These are phyloP conservation scores for Fusarium sublunatum DNA, from an alignment of 2,329 filamentous ascomycete genomes.

Conservation along the genomic window DNA sequence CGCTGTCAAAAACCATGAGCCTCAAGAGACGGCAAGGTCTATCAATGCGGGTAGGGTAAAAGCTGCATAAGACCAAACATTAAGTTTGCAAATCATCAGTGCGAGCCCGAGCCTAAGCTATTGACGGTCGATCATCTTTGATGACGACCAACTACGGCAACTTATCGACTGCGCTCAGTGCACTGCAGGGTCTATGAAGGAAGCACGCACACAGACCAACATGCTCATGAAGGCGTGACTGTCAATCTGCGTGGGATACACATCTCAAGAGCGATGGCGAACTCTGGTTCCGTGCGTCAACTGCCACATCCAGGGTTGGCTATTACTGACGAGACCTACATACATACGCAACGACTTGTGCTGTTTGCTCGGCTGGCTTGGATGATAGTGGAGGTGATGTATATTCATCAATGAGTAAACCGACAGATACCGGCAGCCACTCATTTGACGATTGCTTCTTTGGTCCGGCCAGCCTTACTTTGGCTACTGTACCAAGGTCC, in stretches of 20 bases:
- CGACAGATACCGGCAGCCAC: too few relatives aligned
- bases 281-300: slow-evolving; percentile 21
- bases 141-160: slow-evolving; percentile 10
- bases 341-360: background rate
- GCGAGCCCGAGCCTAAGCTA: background rate
- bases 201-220: slow-evolving; percentile 22
- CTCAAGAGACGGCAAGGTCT: slow-evolving; percentile 4
- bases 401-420: too few relatives aligned
- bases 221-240: slow-evolving; percentile 14
- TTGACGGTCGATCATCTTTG: background rate
- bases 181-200: slow-evolving; percentile 29
- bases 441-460: background rate
- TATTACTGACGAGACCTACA: background rate
- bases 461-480: slow-evolving; percentile 19
- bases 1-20: slow-evolving; percentile 6
- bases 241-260: slow-evolving; percentile 30
- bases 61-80: background rate
- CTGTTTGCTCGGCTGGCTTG: slow-evolving; percentile 3
- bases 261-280: slow-evolving; percentile 5
- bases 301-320: background rate
- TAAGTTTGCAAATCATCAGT: background rate
- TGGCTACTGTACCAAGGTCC: slow-evolving; percentile 8
- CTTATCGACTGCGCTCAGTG: slow-evolving; percentile 16
- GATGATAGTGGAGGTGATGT: background rate
- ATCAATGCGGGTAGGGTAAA: background rate